These are phyloP conservation scores for Trichoderma asperellum DNA, from an alignment of 2,329 filamentous ascomycete species.

Conservation along the genomic window DNA sequence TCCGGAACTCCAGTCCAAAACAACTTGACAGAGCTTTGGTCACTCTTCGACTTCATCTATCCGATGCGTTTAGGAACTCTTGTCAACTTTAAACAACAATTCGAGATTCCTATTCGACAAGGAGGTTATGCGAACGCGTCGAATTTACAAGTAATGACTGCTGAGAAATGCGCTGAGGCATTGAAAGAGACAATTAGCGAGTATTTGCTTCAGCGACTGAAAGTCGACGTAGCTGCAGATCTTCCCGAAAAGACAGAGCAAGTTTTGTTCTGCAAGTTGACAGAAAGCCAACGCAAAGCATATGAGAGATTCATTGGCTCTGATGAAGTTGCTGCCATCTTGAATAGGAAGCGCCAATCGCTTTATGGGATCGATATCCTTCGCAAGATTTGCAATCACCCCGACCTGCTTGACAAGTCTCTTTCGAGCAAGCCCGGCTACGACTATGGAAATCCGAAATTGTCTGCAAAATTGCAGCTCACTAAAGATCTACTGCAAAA, in stretches of 20 bases:
- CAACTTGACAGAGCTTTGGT: slow-evolving; percentile 93
- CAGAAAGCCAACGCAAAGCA: slow-evolving; percentile 71
- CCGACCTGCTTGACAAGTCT: slow-evolving; percentile 75
- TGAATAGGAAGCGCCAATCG: slow-evolving; percentile 74
- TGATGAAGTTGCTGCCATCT: slow-evolving; percentile 81
- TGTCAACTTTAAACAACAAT: slow-evolving; percentile 86
- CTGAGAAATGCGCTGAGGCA: slow-evolving; percentile 90
- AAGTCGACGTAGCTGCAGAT: slow-evolving; percentile 91
- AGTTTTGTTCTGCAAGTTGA: slow-evolving; percentile 93
- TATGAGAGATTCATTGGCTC: slow-evolving; percentile 84
- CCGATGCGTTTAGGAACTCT: slow-evolving; percentile 93
- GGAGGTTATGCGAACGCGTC: slow-evolving; percentile 96
- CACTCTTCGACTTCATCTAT: slow-evolving; percentile 95
- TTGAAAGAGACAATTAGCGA: slow-evolving; percentile 92
- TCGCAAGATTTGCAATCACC: slow-evolving; percentile 97
- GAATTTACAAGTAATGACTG: slow-evolving; percentile 91
- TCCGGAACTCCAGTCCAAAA: slow-evolving; percentile 99
- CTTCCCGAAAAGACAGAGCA: slow-evolving; percentile 95
- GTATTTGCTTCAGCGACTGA: slow-evolving; percentile 89
- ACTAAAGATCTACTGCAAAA: slow-evolving; percentile 79
- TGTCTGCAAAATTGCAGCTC: slow-evolving; percentile 96
- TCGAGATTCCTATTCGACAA: slow-evolving; percentile 90
- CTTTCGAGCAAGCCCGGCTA: slow-evolving; percentile 64
- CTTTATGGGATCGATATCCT: slow-evolving; percentile 90
- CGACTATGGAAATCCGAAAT: slow-evolving; percentile 74